Conservation (phyloP, 495 filamentous ascomycete genomes). For the Penicillium samsonianum region DNA sequence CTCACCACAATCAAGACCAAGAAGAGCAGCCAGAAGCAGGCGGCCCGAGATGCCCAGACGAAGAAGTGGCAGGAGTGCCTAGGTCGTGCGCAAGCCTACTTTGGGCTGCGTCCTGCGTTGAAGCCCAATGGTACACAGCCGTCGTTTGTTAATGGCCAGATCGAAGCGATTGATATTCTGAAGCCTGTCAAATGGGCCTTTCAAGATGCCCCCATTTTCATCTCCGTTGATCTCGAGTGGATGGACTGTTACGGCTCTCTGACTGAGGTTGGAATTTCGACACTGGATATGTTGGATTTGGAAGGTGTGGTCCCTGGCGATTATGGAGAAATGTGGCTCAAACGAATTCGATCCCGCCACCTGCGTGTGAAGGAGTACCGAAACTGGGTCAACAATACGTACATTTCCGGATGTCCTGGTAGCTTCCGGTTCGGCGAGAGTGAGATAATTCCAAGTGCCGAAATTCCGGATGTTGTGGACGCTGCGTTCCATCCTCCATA, state of each 20-base stretch:
- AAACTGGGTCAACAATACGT: constrained; percentile 62
- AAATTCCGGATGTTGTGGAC: constrained; percentile 45
- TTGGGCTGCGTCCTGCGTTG: constrained; percentile 16
- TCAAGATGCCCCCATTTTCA: constrained; percentile 62
- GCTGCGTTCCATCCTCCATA: constrained; percentile 54
- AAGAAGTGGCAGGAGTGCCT: constrained; percentile 1
- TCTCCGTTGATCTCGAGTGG: constrained; percentile 79
- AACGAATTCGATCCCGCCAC: constrained; percentile 67
- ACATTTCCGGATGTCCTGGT: constrained; percentile 68
- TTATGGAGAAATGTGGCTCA: constrained; percentile 62
- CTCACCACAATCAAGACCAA: not conserved
- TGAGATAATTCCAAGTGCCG: constrained; percentile 43
- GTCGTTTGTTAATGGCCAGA: constrained; percentile 3
- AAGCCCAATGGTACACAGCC: not conserved
- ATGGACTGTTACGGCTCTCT: constrained; percentile 67
- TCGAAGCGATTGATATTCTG: constrained; percentile 36
- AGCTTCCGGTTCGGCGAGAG: constrained; percentile 72
- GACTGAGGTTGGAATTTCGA: constrained; percentile 85
- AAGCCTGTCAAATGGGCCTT: constrained; percentile 48
- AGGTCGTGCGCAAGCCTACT: constrained; percentile 7
- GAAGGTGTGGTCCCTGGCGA: constrained; percentile 56
- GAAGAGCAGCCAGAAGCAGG: not conserved
- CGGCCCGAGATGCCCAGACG: not conserved
- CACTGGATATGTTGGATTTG: constrained; percentile 70
- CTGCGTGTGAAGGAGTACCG: constrained; percentile 71